These are phyloP conservation scores for Quercus cerris DNA, from an alignment of 306 rosid genomes.

Conservation along the genomic window DNA sequence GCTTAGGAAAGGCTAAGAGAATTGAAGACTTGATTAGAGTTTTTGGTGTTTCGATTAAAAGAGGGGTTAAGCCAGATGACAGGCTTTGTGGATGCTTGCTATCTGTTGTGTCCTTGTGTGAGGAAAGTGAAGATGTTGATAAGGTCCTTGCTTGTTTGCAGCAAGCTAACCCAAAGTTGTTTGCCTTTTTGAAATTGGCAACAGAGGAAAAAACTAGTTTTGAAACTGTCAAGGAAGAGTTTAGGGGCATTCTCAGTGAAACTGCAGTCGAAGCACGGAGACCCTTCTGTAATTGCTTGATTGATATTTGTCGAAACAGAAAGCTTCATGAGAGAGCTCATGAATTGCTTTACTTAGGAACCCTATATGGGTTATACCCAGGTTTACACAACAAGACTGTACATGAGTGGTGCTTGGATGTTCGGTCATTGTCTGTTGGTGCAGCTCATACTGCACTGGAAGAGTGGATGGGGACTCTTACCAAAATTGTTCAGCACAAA, in stretches of 20 bases:
- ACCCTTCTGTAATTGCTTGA: slow-evolving; percentile 93
- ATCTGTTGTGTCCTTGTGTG: slow-evolving; percentile 66
- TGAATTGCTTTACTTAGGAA: slow-evolving; percentile 89
- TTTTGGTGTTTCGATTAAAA: slow-evolving; percentile 46
- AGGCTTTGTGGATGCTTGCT: slow-evolving; percentile 78
- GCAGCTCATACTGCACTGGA: slow-evolving; percentile 89
- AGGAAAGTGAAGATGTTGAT: slow-evolving; percentile 45
- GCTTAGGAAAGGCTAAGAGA: slow-evolving; percentile 80
- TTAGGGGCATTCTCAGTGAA: slow-evolving; percentile 46
- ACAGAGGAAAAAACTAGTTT: slow-evolving; percentile 51
- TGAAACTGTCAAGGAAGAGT: slow-evolving; percentile 64
- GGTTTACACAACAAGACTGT: slow-evolving; percentile 70
- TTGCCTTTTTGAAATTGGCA: slow-evolving; percentile 44
- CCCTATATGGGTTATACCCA: slow-evolving; percentile 80
- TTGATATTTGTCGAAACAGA: slow-evolving; percentile 77
- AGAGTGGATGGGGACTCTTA: slow-evolving; percentile 88
- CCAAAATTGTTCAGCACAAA: slow-evolving; percentile 57
- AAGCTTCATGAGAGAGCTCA: slow-evolving; percentile 70
- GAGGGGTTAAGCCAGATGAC: slow-evolving; percentile 76
- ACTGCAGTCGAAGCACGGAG: slow-evolving; percentile 68
- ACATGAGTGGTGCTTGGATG: slow-evolving; percentile 79
- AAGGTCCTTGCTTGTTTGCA: slow-evolving; percentile 69
- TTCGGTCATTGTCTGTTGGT: slow-evolving; percentile 77
- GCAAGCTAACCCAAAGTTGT: slow-evolving; percentile 71
- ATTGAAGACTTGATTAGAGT: slow-evolving; percentile 61